Percentiles rank a stretch among this genome's conserved stretches.
phyloP scores from a whole-genome alignment of 768 basidiomycete genomes.

The Mrakia blollopis region DNA sequence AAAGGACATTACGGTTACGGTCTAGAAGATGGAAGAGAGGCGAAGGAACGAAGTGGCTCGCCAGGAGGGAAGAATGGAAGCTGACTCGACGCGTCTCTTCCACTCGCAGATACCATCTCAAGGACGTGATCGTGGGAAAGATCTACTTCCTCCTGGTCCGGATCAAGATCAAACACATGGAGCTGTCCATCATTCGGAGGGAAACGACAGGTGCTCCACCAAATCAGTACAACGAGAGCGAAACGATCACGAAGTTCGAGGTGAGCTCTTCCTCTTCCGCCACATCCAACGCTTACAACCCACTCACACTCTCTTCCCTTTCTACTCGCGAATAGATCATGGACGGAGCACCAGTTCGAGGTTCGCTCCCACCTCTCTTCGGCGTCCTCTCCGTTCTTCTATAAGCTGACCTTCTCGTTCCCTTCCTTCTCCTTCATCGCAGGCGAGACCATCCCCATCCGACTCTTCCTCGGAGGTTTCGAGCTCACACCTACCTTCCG shows the following conservation, averaged over 20 bases:
- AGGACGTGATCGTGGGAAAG: conserved; percentile 98
- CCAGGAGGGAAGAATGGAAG: background rate
- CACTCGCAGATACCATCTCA: conserved; percentile 78
- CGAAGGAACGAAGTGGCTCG: background rate
- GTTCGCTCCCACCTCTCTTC: conserved; percentile 45
- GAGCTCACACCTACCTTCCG: conserved; percentile 98
- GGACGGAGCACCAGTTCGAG: conserved; percentile 97
- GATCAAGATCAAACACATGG: conserved; percentile 99
- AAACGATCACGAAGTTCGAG: conserved; percentile 98
- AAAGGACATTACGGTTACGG: too few species aligned
- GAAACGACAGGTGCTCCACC: conserved; percentile 96
- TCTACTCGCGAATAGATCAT: conserved; percentile 58
- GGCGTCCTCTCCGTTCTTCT: too few species aligned
- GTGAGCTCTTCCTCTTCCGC: background rate
- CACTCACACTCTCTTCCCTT: background rate
- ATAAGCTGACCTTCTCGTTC: background rate
- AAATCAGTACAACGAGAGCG: conserved; percentile 99
- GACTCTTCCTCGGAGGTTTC: conserved; percentile 94
- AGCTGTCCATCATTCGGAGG: conserved; percentile 91
- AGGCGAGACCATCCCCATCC: conserved; percentile 98
- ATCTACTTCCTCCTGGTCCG: conserved; percentile 97
- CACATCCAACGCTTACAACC: too few species aligned
- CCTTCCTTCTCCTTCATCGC: background rate
- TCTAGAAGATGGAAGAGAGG: background rate
- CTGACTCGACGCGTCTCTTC: background rate